Evolutionary conservation across 2,329 filamentous ascomycete species (phyloP), one percentile per base, ranked within the genome.

Genomic region (Hypoxylon sp.): DNA sequence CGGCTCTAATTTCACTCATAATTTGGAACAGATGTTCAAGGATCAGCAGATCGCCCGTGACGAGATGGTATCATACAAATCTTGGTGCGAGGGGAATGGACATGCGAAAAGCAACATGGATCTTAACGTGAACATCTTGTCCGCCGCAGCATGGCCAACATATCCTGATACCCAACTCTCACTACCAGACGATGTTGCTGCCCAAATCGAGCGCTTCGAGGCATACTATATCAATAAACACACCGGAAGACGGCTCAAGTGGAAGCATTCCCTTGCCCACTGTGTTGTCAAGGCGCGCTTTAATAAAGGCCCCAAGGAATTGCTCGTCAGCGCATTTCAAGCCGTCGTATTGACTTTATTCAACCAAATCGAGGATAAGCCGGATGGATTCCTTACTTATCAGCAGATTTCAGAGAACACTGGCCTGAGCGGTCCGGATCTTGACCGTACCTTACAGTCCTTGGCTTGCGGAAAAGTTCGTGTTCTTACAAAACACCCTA

Each of bases 21-120:
- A 99, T 76, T 85, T 99, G 0, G 97, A 99, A 81, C 93, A 95
- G 70, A 99, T 99, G 96, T 99, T 99, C 85, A 97, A 97, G 80
- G 96, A 99, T 77, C 94, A 98, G 80, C 95, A 98, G 77, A 86
- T 98, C 20, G 93, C 93, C 11, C 92, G 92, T 68, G 96, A 98
- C 75, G 95, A 98, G 78, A 97, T 98, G 91, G 82, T 87, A n/a
- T 89, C 92, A 0, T 99, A 97, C 82, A 96, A 92, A 79, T 86
- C 81, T 79, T 94, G 80, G 81, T 85, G 87, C 14, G 85, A 86
- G 57, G 86, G 86, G 61, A 79, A 72, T 2, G 82, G 82, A 3
- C 76, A 77, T 33, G 73, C 74, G 42, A 88, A 85, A 64, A 79
- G 85, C 5, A 79, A 82, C 1, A 79, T 97, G 46, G 93, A 96